Conservation (phyloP, 495 filamentous ascomycete species). For the Penicillium ochrochloron region DNA sequence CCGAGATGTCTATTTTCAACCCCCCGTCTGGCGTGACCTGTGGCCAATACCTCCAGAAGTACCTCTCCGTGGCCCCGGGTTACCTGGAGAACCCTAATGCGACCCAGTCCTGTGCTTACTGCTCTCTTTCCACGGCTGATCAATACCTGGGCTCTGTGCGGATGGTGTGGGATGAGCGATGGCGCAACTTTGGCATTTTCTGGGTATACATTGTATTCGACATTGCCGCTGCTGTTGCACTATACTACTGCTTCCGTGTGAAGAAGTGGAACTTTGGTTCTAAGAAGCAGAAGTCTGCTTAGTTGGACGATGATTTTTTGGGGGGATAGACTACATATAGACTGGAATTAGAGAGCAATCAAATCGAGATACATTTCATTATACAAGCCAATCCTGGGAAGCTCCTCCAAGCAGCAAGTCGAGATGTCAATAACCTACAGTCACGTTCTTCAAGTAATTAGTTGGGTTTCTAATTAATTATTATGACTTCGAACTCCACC, state of each 20-base stretch:
- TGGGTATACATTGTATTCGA: slow-evolving; percentile 74
- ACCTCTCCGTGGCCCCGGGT: slow-evolving; percentile 49
- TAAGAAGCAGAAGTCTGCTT: slow-evolving; percentile 6
- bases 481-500: no score
- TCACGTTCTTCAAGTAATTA: not conserved
- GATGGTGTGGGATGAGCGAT: slow-evolving; percentile 50
- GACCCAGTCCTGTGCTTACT: slow-evolving; percentile 58
- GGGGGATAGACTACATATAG: not conserved
- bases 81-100: slow-evolving; percentile 53
- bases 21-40: slow-evolving; percentile 56
- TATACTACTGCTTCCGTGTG: not conserved
- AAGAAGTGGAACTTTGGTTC: slow-evolving; percentile 8
- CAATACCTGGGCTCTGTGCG: slow-evolving; percentile 27
- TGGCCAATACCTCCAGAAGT: slow-evolving; percentile 53
- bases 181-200: slow-evolving; percentile 69
- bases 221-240: slow-evolving; percentile 32
- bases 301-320: not conserved
- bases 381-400: not conserved
- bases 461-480: not conserved
- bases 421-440: not conserved
- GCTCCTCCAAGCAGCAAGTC: not conserved
- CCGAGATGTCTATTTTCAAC: slow-evolving; percentile 57
- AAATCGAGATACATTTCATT: not conserved
- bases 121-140: slow-evolving; percentile 53
- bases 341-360: not conserved